Evolutionary conservation across 2,329 filamentous ascomycete species (phyloP).

Genomic region (Aspergillus sergii): DNA sequence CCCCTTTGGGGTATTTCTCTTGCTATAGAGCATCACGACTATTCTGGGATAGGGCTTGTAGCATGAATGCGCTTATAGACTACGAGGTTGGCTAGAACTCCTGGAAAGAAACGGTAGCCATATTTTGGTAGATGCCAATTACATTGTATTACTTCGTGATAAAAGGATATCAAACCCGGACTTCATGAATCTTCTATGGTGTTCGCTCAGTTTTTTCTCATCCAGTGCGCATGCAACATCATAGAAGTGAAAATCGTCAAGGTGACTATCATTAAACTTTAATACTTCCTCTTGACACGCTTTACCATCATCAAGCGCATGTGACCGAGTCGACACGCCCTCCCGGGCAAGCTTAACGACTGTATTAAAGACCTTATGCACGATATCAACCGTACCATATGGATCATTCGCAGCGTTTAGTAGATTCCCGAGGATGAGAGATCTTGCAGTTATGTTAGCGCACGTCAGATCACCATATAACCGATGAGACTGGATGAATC

Average conservation of each 20-base stretch:
- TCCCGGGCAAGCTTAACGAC: background rate
- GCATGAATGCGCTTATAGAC: background rate
- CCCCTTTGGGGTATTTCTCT: background rate
- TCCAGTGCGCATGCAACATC: background rate
- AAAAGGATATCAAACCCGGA: background rate
- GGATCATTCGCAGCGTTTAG: conserved; percentile 1
- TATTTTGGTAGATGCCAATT: background rate
- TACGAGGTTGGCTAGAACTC: background rate
- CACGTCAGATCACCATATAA: background rate
- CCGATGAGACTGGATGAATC: background rate
- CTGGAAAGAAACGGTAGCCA: background rate
- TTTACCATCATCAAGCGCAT: background rate
- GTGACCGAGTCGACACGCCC: background rate
- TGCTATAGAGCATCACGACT: background rate
- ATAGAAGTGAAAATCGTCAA: background rate
- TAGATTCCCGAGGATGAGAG: conserved; percentile 1
- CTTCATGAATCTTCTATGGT: background rate
- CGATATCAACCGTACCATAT: background rate
- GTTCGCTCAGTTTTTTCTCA: background rate
- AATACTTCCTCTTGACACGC: background rate
- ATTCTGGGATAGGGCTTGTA: background rate
- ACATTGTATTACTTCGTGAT: background rate
- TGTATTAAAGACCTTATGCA: background rate
- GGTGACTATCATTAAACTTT: too few relatives aligned
- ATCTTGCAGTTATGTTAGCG: background rate